Base-by-base conservation (phyloP, 2,329 filamentous ascomycete genomes). In the Pyricularia grisea region DNA sequence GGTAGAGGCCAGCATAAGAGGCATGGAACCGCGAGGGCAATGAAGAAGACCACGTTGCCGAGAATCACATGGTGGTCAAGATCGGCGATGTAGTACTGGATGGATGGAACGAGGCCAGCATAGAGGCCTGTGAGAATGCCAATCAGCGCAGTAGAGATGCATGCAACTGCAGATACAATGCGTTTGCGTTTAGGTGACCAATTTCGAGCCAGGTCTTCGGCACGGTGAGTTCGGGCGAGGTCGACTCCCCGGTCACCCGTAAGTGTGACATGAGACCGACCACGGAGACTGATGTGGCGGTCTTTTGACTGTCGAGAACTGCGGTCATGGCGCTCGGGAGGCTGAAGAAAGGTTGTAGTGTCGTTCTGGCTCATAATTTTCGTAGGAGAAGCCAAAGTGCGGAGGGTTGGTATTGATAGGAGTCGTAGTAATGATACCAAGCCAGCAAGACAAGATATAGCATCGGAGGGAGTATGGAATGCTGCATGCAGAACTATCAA, bases 31-130 rank as follows among this genome's bases (percentile, higher is more conserved):
- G 90, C 89, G 71, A 94, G 82, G 10, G 90, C 90, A 36, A 90
- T 74, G 75, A 91, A 94, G 68, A 93, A 85, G 30, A 88, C 84
- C 20, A 91, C 89, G 73, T 94, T 94, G 3, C 92, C 92, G 50
- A 92, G 81, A 31, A 93, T 88, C 1, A 88, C 84, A 70, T 86
- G 83, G 73, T 92, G 90, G 64, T 86, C 79, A 70, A 88, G 83
- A 73, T 93, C 90, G 28, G 87, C 88, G 71, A 94, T 86, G 73
- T 88, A 89, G 76, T 93, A 93, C 75, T 93, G 91, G 30, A 94
- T 92, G 3, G 88, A 87, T n/a, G 91, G 90, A 0, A 93, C 90
- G 72, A 93, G 85, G 3, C 91, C 92, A 68, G 90, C 89, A 75
- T 93, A 94, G 27, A 93, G 90, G 0, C 92, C 91, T 69, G 92